These are phyloP conservation scores for Beta macrorhiza DNA, from an alignment of 179 eudicot species.

Conservation along the genomic window DNA sequence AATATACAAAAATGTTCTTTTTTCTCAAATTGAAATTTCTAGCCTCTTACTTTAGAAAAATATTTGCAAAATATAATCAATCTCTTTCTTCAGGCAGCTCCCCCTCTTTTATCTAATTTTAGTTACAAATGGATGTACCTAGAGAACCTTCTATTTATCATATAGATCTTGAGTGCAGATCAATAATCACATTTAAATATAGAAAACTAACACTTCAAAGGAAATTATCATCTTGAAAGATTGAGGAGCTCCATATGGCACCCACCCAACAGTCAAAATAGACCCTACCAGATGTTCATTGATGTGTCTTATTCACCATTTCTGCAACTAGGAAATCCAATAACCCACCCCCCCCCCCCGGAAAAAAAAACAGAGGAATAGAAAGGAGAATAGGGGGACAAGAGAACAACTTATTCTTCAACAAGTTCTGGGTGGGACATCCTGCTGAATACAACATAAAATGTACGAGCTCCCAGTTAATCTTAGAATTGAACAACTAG, in stretches of 20 bases:
- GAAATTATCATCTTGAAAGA: not conserved
- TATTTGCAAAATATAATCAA: not conserved
- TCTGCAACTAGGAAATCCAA: not conserved
- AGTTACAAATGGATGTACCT: not conserved
- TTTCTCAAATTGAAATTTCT: not conserved
- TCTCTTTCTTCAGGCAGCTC: not conserved
- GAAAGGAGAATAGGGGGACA: not conserved
- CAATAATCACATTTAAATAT: no score
- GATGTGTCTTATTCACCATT: not conserved
- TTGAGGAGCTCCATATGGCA: constrained; percentile 11
- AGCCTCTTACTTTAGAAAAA: not conserved
- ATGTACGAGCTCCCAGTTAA: not conserved
- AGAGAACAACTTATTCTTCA: constrained; percentile 1
- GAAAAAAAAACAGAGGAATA: no score
- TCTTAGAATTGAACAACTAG: not conserved
- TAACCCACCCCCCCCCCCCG: not conserved
- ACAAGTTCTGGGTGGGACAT: not conserved
- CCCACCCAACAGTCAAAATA: not conserved
- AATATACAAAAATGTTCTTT: not conserved
- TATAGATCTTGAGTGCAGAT: not conserved
- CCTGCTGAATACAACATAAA: not conserved
- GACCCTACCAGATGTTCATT: not conserved
- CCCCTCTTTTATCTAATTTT: not conserved
- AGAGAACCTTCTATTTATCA: not conserved
- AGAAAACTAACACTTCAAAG: not conserved